These are phyloP conservation scores for Stagonosporopsis rhizophila DNA, from an alignment of 2,329 filamentous ascomycete species.

Conservation along the genomic window DNA sequence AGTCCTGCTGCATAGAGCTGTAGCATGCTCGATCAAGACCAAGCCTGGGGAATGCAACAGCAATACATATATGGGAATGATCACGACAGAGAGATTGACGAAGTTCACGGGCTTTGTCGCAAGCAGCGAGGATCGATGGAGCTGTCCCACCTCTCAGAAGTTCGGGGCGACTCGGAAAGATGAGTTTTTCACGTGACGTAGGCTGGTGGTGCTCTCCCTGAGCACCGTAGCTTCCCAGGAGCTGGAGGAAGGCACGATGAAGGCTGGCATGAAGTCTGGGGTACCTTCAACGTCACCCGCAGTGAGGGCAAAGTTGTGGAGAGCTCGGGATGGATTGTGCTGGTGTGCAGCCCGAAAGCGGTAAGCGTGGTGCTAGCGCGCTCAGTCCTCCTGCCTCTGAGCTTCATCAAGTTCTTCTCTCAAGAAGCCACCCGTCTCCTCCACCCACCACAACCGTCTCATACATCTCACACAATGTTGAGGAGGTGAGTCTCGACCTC, in stretches of 20 bases:
- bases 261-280: neutral
- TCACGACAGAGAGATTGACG: neutral
- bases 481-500: constrained; percentile 61
- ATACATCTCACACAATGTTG: constrained; percentile 64
- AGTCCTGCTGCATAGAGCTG: too few relatives aligned
- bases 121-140: neutral
- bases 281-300: neutral
- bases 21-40: too few relatives aligned
- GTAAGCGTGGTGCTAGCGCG: constrained; percentile 13
- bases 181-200: constrained; percentile 1
- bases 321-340: constrained; percentile 14
- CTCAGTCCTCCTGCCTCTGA: constrained; percentile 3
- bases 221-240: neutral
- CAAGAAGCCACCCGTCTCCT: constrained; percentile 38
- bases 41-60: neutral
- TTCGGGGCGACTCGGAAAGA: constrained; percentile 13
- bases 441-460: constrained; percentile 42
- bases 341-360: constrained; percentile 12
- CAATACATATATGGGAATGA: neutral
- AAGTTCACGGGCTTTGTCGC: neutral
- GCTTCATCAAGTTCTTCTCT: constrained; percentile 19
- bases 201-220: neutral
- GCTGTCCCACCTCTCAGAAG: neutral
- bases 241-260: neutral
- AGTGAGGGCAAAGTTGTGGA: constrained; percentile 10